These are phyloP conservation scores for Thielaviopsis cerberus DNA, from an alignment of 2,329 filamentous ascomycete species.

Conservation along the genomic window DNA sequence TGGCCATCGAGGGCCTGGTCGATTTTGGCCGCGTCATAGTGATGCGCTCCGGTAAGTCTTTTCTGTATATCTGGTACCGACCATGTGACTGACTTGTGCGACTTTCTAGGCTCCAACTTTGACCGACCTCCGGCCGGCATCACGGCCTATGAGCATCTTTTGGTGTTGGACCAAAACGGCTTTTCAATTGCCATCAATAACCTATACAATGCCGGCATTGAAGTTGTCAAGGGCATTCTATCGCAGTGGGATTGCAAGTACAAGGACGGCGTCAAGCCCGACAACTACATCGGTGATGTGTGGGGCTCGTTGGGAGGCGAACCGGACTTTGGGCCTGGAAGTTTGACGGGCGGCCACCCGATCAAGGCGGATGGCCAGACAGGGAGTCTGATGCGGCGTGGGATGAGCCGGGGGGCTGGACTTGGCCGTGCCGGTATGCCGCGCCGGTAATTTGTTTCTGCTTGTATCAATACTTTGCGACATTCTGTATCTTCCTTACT, in stretches of 20 bases:
- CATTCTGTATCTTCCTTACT: background rate
- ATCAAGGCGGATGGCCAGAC: conserved; percentile 14
- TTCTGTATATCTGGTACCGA: too few relatives aligned
- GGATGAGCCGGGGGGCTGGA: background rate
- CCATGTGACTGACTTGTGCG: too few relatives aligned
- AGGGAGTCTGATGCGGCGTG: conserved; percentile 4
- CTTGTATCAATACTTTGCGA: background rate
- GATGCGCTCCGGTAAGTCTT: conserved; percentile 36
- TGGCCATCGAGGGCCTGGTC: conserved; percentile 34
- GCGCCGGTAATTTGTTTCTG: background rate
- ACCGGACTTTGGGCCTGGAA: conserved; percentile 46
- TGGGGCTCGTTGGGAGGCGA: conserved; percentile 47
- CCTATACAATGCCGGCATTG: conserved; percentile 45
- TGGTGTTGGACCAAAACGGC: conserved; percentile 40
- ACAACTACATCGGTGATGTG: conserved; percentile 54
- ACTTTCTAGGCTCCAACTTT: conserved; percentile 40
- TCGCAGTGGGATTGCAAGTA: conserved; percentile 41
- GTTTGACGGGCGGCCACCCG: conserved; percentile 21
- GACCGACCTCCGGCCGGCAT: conserved; percentile 45
- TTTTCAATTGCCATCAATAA: conserved; percentile 46
- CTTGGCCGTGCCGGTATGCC: background rate
- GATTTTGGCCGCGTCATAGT: conserved; percentile 51
- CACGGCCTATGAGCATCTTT: conserved; percentile 39
- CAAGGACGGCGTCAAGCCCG: conserved; percentile 33
- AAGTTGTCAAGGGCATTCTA: conserved; percentile 47